Percentiles rank a stretch among this genome's conserved stretches.
Conservation (phyloP, 2,329 filamentous ascomycete genomes). For the Claviceps sp. region DNA sequence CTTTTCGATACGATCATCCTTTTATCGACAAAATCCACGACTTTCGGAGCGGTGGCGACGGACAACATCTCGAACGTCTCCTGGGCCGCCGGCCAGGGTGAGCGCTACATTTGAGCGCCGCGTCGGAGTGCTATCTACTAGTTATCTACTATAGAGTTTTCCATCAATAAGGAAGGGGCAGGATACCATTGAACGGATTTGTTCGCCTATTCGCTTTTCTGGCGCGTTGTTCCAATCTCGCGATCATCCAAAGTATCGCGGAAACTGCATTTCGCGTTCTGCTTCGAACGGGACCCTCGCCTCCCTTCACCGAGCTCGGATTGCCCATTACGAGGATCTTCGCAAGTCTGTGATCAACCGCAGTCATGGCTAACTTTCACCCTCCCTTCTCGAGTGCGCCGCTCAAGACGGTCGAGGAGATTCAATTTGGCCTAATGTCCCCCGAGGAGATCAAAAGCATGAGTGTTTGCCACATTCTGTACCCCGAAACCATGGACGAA, state of each 20-base stretch:
- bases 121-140: constrained; percentile 28
- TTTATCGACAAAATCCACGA: constrained; percentile 23
- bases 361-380: constrained; percentile 79
- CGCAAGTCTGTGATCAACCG: constrained; percentile 10
- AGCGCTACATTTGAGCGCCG: constrained; percentile 26
- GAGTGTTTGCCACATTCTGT: constrained; percentile 92
- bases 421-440: constrained; percentile 95
- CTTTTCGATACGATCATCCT: constrained; percentile 20
- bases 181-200: constrained; percentile 12
- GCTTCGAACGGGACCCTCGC: constrained; percentile 1
- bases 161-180: constrained; percentile 19
- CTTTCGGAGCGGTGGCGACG: constrained; percentile 30
- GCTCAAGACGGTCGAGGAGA: constrained; percentile 95
- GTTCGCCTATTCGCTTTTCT: constrained; percentile 10
- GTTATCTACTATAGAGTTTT: constrained; percentile 17
- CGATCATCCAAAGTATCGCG: neutral
- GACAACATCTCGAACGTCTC: constrained; percentile 31
- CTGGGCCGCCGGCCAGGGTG: constrained; percentile 33
- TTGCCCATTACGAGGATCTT: neutral
- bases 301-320: constrained; percentile 8
- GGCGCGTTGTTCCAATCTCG: constrained; percentile 9
- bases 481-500: constrained; percentile 99
- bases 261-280: constrained; percentile 8
- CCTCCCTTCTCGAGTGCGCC: constrained; percentile 89
- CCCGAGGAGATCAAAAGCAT: constrained; percentile 98